Evolutionary conservation across 2,329 filamentous ascomycete genomes (phyloP).

Genomic region (Stachybotrys chlorohalonatus): DNA sequence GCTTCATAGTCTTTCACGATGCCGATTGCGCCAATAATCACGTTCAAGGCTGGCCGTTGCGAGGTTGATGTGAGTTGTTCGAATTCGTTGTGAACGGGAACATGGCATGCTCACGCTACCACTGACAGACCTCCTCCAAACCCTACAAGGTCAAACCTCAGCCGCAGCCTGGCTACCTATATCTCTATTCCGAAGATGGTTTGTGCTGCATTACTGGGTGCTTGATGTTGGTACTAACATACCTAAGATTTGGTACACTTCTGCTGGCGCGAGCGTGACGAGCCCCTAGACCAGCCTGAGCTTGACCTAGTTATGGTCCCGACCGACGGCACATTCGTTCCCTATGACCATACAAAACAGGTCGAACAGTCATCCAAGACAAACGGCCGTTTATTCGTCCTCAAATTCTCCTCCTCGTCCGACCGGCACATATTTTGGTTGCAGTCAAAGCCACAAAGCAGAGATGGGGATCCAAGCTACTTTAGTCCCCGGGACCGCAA

Average conservation of each 20-base stretch:
- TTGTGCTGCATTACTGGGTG: constrained; percentile 5
- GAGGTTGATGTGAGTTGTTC: constrained; percentile 60
- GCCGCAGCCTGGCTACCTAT: constrained; percentile 74
- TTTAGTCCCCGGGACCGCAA: constrained; percentile 81
- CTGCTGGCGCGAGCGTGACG: constrained; percentile 83
- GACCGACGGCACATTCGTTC: constrained; percentile 75
- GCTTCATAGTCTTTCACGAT: constrained; percentile 34
- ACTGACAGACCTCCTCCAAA: constrained; percentile 35
- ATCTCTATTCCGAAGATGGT: constrained; percentile 89
- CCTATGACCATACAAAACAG: constrained; percentile 47
- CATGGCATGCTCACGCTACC: constrained; percentile 9
- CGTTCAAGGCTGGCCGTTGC: constrained; percentile 92
- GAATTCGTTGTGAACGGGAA: constrained; percentile 1
- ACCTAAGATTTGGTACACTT: constrained; percentile 80
- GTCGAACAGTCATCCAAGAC: constrained; percentile 50
- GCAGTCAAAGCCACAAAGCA: constrained; percentile 77
- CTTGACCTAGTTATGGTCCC: constrained; percentile 93
- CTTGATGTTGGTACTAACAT: neutral
- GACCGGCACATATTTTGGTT: constrained; percentile 93
- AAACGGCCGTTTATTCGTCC: constrained; percentile 83
- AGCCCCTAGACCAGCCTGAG: constrained; percentile 62
- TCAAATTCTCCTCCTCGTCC: constrained; percentile 90
- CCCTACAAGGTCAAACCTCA: constrained; percentile 66
- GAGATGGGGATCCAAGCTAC: constrained; percentile 59
- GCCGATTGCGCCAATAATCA: constrained; percentile 80